phyloP scores from a whole-genome alignment of 1,284 basidiomycete species.

The Coniferiporia weirii region DNA sequence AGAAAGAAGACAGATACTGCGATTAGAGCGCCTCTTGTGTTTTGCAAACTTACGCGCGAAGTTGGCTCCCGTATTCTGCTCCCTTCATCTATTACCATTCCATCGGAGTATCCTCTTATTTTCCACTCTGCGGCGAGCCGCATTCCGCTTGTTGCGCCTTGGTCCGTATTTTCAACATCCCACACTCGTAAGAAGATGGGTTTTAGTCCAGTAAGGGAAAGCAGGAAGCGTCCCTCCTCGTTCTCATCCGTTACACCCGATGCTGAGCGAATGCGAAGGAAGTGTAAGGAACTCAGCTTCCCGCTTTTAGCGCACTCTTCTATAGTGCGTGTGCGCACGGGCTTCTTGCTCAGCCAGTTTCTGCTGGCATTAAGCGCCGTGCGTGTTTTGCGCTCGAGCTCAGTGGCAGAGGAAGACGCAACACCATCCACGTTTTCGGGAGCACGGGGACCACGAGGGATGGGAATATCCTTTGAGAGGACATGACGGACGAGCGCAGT shows the following conservation, averaged over 20 bases:
- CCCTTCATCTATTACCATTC: conserved; percentile 13
- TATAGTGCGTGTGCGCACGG: not conserved
- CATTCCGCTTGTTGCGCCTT: not conserved
- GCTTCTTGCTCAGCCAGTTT: conserved; percentile 40
- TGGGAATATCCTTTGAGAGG: conserved; percentile 40
- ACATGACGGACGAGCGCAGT: conserved; percentile 33
- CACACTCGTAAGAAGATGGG: too few relatives aligned
- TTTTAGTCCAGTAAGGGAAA: too few relatives aligned
- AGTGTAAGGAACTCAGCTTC: conserved; percentile 34
- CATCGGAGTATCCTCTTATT: conserved; percentile 1
- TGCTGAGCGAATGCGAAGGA: conserved; percentile 27
- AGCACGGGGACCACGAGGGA: too few relatives aligned
- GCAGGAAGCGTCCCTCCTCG: conserved; percentile 13
- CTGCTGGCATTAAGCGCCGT: conserved; percentile 37
- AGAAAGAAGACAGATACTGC: too few relatives aligned
- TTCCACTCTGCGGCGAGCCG: conserved; percentile 8
- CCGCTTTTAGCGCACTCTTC: not conserved
- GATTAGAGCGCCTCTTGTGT: not conserved
- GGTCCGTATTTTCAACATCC: too few relatives aligned
- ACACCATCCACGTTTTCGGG: conserved; percentile 27
- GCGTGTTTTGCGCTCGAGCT: conserved; percentile 39
- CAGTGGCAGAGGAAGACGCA: conserved; percentile 20
- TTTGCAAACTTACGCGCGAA: not conserved
- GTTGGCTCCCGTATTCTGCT: not conserved
- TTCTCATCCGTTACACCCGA: conserved; percentile 18